Percentiles rank a stretch among this genome's conserved stretches.
Conservation (phyloP, 768 basidiomycete species). For the Tephrocybe sp. region DNA sequence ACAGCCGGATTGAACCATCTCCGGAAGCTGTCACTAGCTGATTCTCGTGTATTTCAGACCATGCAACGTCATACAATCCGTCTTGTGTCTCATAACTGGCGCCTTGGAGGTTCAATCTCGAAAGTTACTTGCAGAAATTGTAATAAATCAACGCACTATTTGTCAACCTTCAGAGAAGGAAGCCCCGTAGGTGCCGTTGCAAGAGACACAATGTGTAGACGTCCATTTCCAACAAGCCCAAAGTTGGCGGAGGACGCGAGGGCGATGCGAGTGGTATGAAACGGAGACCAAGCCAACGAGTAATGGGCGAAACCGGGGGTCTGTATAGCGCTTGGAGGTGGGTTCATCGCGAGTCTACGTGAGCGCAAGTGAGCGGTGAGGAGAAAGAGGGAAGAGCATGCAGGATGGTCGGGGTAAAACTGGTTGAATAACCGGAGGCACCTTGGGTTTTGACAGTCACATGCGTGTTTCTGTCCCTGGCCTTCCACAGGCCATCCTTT, state of each 20-base stretch:
- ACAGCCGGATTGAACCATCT: slow-evolving; percentile 86
- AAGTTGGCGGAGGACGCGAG: slow-evolving; percentile 90
- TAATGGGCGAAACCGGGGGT: slow-evolving; percentile 89
- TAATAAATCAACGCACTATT: slow-evolving; percentile 51
- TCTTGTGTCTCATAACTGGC: slow-evolving; percentile 87
- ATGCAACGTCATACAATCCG: slow-evolving; percentile 86
- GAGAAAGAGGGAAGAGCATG: slow-evolving; percentile 5
- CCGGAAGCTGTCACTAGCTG: slow-evolving; percentile 89
- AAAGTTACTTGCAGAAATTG: not conserved
- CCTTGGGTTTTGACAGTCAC: slow-evolving; percentile 36
- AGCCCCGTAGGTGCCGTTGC: slow-evolving; percentile 44
- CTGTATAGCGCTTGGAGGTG: slow-evolving; percentile 50
- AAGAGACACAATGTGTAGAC: slow-evolving; percentile 69
- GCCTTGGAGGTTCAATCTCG: slow-evolving; percentile 24
- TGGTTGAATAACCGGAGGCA: slow-evolving; percentile 13
- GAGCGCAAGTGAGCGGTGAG: slow-evolving; percentile 1
- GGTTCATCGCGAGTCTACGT: slow-evolving; percentile 26
- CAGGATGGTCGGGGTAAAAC: slow-evolving; percentile 11
- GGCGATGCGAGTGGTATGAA: slow-evolving; percentile 72
- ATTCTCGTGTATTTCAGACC: slow-evolving; percentile 95
- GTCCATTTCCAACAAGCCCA: slow-evolving; percentile 92
- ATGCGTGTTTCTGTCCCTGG: slow-evolving; percentile 83
- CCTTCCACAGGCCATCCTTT: slow-evolving; percentile 61
- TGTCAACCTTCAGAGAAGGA: slow-evolving; percentile 55
- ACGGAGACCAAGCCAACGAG: slow-evolving; percentile 81